Evolutionary conservation across 2,329 filamentous ascomycete species (phyloP).

Genomic region (Orbilia blumenaviensis): DNA sequence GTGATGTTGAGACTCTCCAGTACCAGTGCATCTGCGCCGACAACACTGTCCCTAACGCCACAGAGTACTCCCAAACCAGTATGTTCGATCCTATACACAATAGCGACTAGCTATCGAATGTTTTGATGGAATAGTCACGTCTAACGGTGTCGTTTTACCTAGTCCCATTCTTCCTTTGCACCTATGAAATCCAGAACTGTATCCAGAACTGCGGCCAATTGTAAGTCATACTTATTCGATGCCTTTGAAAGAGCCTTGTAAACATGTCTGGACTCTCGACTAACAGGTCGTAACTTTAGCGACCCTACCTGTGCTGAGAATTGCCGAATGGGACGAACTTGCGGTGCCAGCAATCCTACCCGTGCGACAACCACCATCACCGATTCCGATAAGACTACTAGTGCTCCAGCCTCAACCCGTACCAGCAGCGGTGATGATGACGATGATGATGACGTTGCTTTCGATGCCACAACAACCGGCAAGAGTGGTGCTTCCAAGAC

Average conservation of each 20-base stretch:
- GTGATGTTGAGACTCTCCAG: conserved; percentile 33
- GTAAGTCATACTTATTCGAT: conserved; percentile 3
- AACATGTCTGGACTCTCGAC: neutral
- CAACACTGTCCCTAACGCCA: conserved; percentile 45
- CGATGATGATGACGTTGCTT: conserved; percentile 35
- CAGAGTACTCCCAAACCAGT: conserved; percentile 52
- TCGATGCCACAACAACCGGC: conserved; percentile 17
- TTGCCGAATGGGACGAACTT: conserved; percentile 18
- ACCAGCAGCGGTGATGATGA: conserved; percentile 6
- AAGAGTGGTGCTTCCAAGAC: neutral
- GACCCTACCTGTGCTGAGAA: conserved; percentile 36
- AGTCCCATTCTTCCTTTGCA: conserved; percentile 53
- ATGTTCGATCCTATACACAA: neutral
- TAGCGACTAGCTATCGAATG: neutral
- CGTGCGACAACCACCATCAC: conserved; percentile 12
- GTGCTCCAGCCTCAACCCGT: neutral
- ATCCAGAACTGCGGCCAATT: conserved; percentile 45
- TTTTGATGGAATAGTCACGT: neutral
- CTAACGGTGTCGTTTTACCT: conserved; percentile 8
- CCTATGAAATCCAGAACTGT: conserved; percentile 34
- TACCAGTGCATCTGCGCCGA: conserved; percentile 49
- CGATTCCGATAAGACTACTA: conserved; percentile 4
- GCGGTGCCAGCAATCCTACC: conserved; percentile 47
- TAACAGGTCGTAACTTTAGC: neutral
- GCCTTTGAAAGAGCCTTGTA: neutral